A percentile compares a stretch with the other conserved stretches of the same genome.
These are phyloP conservation scores for Starmerella vitae DNA, from an alignment of 805 yeast species.

Conservation along the genomic window DNA sequence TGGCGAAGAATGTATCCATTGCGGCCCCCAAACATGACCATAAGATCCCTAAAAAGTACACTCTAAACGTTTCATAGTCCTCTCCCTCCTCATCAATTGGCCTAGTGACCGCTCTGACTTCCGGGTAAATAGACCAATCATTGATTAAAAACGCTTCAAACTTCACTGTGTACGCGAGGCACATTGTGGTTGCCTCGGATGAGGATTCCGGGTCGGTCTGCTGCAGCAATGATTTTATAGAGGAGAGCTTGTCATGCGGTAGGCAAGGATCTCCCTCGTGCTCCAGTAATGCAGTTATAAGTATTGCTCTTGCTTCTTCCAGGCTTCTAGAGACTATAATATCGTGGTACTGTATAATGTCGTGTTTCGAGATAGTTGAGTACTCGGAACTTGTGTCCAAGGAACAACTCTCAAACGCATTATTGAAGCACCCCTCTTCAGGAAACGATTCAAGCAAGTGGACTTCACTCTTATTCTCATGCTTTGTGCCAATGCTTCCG, in stretches of 20 bases:
- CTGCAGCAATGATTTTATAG: slow-evolving; percentile 1
- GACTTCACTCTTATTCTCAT: neutral
- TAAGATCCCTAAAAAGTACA: slow-evolving; percentile 38
- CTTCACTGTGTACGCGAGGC: slow-evolving; percentile 15
- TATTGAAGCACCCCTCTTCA: slow-evolving; percentile 1
- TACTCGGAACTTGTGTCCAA: slow-evolving; percentile 5
- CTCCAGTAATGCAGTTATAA: slow-evolving; percentile 31
- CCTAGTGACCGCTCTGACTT: slow-evolving; percentile 43
- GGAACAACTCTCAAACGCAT: slow-evolving; percentile 7
- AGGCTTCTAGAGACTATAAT: slow-evolving; percentile 17
- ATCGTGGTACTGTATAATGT: slow-evolving; percentile 2
- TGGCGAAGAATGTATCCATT: slow-evolving; percentile 44
- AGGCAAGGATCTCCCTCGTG: slow-evolving; percentile 37
- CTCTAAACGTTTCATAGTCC: slow-evolving; percentile 40
- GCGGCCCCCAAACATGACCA: slow-evolving; percentile 45
- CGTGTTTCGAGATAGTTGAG: slow-evolving; percentile 1
- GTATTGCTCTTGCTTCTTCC: slow-evolving; percentile 32
- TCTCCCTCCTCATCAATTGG: slow-evolving; percentile 38
- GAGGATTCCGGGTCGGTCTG: slow-evolving; percentile 23
- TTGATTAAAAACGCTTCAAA: slow-evolving; percentile 34
- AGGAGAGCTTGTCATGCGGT: slow-evolving; percentile 7
- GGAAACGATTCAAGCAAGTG: neutral
- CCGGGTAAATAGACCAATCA: slow-evolving; percentile 45
- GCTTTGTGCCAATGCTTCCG: neutral
- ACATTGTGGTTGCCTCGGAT: slow-evolving; percentile 13